A percentile compares a stretch with the other conserved stretches of the same genome.
Evolutionary conservation across 2,329 filamentous ascomycete genomes (phyloP).

Genomic region (Arachnopeziza araneosa): DNA sequence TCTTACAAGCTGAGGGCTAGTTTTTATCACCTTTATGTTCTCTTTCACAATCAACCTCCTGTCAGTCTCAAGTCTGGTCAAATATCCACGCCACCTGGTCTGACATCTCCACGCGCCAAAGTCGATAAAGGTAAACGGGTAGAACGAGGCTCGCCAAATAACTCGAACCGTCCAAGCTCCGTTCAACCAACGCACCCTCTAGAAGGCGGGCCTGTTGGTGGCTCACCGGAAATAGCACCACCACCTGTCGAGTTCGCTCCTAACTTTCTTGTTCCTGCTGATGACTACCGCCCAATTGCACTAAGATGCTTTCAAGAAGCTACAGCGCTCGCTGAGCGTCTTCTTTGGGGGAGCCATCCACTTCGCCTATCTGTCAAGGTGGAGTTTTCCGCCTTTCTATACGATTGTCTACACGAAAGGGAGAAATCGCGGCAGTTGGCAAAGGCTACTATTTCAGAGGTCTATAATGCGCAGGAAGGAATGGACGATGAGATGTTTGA

Average conservation of each 20-base stretch:
- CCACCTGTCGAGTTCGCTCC: conserved; percentile 42
- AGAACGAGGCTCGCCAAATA: conserved; percentile 17
- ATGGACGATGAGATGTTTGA: conserved; percentile 95
- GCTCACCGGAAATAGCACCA: conserved; percentile 32
- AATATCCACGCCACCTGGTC: conserved; percentile 36
- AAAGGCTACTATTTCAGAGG: conserved; percentile 77
- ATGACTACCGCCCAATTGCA: conserved; percentile 79
- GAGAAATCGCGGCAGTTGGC: conserved; percentile 72
- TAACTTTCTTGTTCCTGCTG: conserved; percentile 72
- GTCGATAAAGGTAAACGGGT: conserved; percentile 27
- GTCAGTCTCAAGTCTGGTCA: conserved; percentile 37
- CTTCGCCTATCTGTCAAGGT: conserved; percentile 84
- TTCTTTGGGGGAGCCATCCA: conserved; percentile 84
- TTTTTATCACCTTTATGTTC: conserved; percentile 93
- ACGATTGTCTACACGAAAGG: conserved; percentile 83
- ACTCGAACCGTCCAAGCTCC: conserved; percentile 24
- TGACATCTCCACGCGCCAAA: conserved; percentile 26
- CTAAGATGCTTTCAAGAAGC: conserved; percentile 77
- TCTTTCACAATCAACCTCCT: conserved; percentile 88
- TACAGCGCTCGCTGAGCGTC: conserved; percentile 62
- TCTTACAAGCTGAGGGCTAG: conserved; percentile 88
- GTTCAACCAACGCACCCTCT: conserved; percentile 30
- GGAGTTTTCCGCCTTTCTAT: conserved; percentile 88
- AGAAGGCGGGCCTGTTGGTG: conserved; percentile 41
- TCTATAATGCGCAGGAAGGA: conserved; percentile 84